Percentiles rank a stretch among this genome's conserved stretches.
Evolutionary conservation across 345 rosid species (phyloP).

Genomic region (Syzygium oleosum): DNA sequence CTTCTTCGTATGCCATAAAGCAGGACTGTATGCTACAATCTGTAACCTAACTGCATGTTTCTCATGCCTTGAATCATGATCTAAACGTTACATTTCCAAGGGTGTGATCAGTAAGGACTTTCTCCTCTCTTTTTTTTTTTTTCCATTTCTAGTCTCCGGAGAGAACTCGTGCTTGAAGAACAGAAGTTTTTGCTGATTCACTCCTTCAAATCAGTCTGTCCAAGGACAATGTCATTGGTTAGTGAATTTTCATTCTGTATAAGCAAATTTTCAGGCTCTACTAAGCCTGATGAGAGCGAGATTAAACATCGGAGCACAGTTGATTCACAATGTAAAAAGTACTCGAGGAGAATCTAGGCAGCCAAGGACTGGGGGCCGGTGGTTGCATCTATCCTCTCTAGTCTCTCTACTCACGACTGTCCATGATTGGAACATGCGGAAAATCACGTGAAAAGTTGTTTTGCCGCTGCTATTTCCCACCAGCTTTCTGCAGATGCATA

Average conservation of each 20-base stretch:
- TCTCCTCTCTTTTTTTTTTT: too few relatives aligned
- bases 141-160: conserved; percentile 5
- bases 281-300: not conserved
- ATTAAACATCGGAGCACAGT: not conserved
- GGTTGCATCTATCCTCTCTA: not conserved
- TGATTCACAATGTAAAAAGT: not conserved
- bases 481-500: not conserved
- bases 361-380: not conserved
- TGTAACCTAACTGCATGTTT: not conserved
- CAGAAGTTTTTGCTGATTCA: not conserved
- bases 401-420: not conserved
- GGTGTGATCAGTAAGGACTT: not conserved
- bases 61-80: not conserved
- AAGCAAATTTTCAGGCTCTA: not conserved
- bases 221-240: not conserved
- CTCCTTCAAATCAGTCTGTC: not conserved
- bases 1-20: not conserved
- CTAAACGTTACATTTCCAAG: not conserved
- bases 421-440: not conserved
- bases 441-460: not conserved
- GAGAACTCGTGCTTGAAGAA: not conserved
- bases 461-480: not conserved
- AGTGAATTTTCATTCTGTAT: not conserved
- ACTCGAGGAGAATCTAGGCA: not conserved
- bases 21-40: not conserved